Conservation (phyloP, 768 basidiomycete genomes). For the Mrakia hoshinonis region DNA sequence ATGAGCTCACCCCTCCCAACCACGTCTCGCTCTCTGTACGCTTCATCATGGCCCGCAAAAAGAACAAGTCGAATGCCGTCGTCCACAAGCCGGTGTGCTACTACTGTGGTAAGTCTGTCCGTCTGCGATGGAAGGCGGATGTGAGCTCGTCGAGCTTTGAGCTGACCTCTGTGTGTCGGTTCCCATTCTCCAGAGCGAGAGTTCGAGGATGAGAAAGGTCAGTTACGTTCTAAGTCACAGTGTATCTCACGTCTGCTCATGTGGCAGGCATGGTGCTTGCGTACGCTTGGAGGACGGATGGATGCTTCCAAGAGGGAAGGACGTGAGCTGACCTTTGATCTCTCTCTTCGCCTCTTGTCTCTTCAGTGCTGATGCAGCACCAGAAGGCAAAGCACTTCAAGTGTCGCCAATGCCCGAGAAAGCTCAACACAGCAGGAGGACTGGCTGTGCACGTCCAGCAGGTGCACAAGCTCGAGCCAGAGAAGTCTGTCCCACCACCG, state of each 20-base stretch:
- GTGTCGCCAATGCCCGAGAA: slow-evolving; percentile 87
- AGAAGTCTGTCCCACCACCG: slow-evolving; percentile 51
- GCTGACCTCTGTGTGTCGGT: neutral
- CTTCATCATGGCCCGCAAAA: slow-evolving; percentile 18
- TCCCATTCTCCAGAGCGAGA: slow-evolving; percentile 57
- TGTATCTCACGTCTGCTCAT: no score
- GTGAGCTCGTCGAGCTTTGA: neutral
- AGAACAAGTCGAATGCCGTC: slow-evolving; percentile 18
- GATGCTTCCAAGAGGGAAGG: neutral
- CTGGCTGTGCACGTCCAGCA: slow-evolving; percentile 96
- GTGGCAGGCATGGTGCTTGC: no score
- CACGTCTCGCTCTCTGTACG: neutral
- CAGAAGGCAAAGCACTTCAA: slow-evolving; percentile 99
- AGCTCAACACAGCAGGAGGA: slow-evolving; percentile 85
- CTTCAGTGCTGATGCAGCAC: slow-evolving; percentile 88
- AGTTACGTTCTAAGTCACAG: no score
- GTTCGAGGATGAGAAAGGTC: slow-evolving; percentile 98
- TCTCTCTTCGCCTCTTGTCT: neutral
- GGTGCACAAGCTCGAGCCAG: slow-evolving; percentile 97
- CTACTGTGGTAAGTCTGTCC: slow-evolving; percentile 23
- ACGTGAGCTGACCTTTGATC: neutral
- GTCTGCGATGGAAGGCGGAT: no score
- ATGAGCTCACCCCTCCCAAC: neutral
- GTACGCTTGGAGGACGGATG: no score
- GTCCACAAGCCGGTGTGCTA: slow-evolving; percentile 28